Percentiles rank a stretch among this genome's conserved stretches.
phyloP scores from a whole-genome alignment of 164 flowering plant genomes.

The Chimonanthus salicifolius region DNA sequence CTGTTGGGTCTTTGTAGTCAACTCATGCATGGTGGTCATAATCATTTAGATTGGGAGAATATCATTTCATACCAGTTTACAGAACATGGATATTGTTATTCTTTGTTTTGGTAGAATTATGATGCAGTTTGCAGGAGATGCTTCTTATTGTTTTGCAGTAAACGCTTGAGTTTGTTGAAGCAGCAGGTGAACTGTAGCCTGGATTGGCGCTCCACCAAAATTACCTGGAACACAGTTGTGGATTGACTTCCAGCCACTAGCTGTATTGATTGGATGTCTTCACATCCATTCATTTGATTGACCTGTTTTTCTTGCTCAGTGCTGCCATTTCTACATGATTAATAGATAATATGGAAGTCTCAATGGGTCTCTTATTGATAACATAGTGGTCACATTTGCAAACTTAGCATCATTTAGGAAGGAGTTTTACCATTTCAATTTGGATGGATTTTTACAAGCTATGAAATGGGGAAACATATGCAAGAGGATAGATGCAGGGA shows the following conservation, averaged over 20 bases:
- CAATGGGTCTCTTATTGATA: not conserved
- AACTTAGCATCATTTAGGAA: too few relatives aligned
- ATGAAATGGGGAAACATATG: too few relatives aligned
- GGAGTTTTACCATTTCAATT: too few relatives aligned
- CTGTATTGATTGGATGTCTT: not conserved
- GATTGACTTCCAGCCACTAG: not conserved
- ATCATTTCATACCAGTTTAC: not conserved
- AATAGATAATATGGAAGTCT: not conserved
- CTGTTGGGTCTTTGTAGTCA: not conserved
- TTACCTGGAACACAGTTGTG: not conserved
- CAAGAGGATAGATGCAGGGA: too few relatives aligned
- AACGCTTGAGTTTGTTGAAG: not conserved
- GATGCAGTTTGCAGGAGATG: not conserved
- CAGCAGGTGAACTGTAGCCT: not conserved
- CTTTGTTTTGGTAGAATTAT: not conserved
- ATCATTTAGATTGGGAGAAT: not conserved
- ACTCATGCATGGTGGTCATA: not conserved
- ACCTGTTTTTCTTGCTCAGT: not conserved
- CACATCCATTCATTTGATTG: not conserved
- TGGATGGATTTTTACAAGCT: too few relatives aligned
- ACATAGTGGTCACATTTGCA: too few relatives aligned
- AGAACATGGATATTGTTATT: not conserved
- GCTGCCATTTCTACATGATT: not conserved
- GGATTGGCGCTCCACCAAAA: not conserved
- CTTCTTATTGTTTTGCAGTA: not conserved